Evolutionary conservation across 1,284 basidiomycete species (phyloP).

Genomic region (Xanthoconium separans): DNA sequence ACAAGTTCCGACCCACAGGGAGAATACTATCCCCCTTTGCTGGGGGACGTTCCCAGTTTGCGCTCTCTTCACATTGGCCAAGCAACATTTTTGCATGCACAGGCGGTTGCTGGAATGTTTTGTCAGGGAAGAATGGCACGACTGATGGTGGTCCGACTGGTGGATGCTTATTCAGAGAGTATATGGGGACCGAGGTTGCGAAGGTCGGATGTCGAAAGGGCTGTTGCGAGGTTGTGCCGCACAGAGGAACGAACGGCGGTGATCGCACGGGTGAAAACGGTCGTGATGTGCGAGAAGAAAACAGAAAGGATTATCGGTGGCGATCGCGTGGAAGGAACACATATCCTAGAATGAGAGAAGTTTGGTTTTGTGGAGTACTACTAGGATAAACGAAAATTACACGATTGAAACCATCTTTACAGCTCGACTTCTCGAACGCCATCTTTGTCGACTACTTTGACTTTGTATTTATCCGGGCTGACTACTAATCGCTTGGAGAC

Average conservation of each 20-base stretch:
- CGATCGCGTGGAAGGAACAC: slow-evolving; percentile 43
- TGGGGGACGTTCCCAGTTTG: slow-evolving; percentile 41
- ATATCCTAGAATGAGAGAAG: slow-evolving; percentile 22
- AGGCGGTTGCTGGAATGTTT: slow-evolving; percentile 39
- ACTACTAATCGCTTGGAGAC: slow-evolving; percentile 85
- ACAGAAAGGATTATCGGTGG: slow-evolving; percentile 57
- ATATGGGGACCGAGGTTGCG: slow-evolving; percentile 54
- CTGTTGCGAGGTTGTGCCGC: slow-evolving; percentile 8
- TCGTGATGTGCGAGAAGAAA: slow-evolving; percentile 50
- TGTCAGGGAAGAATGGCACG: slow-evolving; percentile 28
- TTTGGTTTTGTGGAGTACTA: not conserved
- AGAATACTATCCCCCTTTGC: slow-evolving; percentile 20
- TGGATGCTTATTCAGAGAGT: slow-evolving; percentile 53
- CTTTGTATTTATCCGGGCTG: slow-evolving; percentile 80
- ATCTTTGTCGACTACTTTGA: slow-evolving; percentile 90
- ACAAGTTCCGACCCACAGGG: slow-evolving; percentile 2
- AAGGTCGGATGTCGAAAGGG: slow-evolving; percentile 40
- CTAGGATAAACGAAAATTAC: slow-evolving; percentile 5
- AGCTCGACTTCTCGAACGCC: slow-evolving; percentile 80
- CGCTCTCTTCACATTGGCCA: slow-evolving; percentile 46
- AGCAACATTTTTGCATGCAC: slow-evolving; percentile 45
- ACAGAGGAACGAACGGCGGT: slow-evolving; percentile 13
- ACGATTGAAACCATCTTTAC: slow-evolving; percentile 30
- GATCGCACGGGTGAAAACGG: slow-evolving; percentile 35
- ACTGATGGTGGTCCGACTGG: slow-evolving; percentile 42